These are phyloP conservation scores for Podila epicladia DNA, from an alignment of 192 early-diverging fungal species.

Conservation along the genomic window DNA sequence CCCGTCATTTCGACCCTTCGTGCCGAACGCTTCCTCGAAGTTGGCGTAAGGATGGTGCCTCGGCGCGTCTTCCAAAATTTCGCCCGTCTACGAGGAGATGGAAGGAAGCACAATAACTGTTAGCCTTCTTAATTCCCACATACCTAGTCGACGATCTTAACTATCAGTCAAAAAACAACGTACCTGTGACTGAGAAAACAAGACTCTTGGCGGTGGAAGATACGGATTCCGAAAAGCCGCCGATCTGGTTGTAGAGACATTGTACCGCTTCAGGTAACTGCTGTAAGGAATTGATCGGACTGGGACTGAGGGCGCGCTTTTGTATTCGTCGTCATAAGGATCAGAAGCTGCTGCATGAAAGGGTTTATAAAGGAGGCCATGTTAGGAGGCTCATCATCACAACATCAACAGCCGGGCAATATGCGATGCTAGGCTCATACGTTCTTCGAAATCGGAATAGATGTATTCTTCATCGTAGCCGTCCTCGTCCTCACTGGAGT, in stretches of 20 bases:
- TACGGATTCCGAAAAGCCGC: constrained; percentile 47
- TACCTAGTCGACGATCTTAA: too few relatives aligned
- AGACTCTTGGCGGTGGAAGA: constrained; percentile 57
- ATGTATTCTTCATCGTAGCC: constrained; percentile 14
- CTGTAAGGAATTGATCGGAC: constrained; percentile 67
- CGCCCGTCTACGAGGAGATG: constrained; percentile 10
- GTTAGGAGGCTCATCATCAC: neutral
- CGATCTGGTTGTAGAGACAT: constrained; percentile 32
- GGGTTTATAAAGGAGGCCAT: neutral
- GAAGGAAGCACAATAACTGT: neutral
- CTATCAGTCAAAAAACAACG: neutral
- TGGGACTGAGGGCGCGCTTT: constrained; percentile 18
- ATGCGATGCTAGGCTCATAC: neutral
- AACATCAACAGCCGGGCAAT: neutral
- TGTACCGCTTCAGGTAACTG: constrained; percentile 62
- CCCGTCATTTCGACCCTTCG: constrained; percentile 2
- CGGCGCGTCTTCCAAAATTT: constrained; percentile 35
- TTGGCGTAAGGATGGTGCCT: constrained; percentile 38
- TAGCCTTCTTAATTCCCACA: neutral
- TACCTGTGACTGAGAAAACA: constrained; percentile 56
- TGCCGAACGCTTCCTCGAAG: constrained; percentile 32
- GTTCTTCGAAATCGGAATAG: constrained; percentile 15
- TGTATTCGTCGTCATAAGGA: constrained; percentile 19
- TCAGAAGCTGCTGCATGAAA: constrained; percentile 3
- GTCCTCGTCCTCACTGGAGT: constrained; percentile 23